phyloP scores from a whole-genome alignment of 176 grass and related monocot species.

The Avena sativa region DNA sequence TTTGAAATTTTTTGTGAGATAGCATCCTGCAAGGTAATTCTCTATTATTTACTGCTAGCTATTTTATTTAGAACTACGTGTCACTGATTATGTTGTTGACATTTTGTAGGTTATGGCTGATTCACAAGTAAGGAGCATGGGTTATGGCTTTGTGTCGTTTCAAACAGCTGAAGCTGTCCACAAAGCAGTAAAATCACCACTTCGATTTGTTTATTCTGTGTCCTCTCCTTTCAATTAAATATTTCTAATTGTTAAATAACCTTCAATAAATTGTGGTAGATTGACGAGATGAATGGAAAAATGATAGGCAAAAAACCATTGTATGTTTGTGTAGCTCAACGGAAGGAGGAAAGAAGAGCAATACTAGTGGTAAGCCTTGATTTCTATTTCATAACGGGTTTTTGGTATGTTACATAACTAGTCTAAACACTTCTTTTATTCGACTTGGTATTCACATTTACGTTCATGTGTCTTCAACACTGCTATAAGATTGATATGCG shows the following conservation, averaged over 20 bases:
- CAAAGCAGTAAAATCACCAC: constrained; percentile 39
- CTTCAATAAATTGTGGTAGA: constrained; percentile 21
- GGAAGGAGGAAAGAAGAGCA: constrained; percentile 50
- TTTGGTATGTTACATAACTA: background rate
- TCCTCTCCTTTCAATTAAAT: background rate
- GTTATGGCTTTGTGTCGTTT: constrained; percentile 67
- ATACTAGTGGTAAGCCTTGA: constrained; percentile 44
- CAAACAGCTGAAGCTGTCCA: constrained; percentile 44
- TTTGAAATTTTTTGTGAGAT: constrained; percentile 55
- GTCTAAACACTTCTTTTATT: background rate
- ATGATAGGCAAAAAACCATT: constrained; percentile 56
- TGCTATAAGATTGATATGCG: background rate
- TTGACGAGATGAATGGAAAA: constrained; percentile 54
- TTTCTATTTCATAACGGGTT: background rate
- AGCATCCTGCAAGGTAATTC: constrained; percentile 56
- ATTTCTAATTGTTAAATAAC: background rate
- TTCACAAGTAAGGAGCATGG: constrained; percentile 59
- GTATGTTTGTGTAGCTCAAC: constrained; percentile 56
- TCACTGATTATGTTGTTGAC: background rate
- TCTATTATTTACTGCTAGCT: background rate
- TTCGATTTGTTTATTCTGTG: background rate
- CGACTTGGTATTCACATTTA: background rate
- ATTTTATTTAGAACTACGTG: background rate
- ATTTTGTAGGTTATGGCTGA: constrained; percentile 55
- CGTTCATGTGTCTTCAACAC: background rate